Evolutionary conservation across 768 basidiomycete genomes (phyloP), one percentile per base, ranked within the genome.

Genomic region (Tricholomella constricta): DNA sequence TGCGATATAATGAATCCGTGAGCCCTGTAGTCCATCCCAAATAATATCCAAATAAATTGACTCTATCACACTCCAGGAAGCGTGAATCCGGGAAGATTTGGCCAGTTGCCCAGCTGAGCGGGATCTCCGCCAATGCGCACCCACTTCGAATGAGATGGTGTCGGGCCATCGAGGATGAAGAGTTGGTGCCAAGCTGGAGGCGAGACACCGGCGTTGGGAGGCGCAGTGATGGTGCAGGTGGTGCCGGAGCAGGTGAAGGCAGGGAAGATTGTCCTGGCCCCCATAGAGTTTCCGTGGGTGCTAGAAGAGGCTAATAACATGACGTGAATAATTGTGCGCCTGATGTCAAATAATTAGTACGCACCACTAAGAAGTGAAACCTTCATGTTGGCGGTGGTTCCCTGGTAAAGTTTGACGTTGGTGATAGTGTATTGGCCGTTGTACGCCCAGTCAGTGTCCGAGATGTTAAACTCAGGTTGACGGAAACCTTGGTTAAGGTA

Each of bases 41-140:
- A 56, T 25, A 45, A 58, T 45, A 22, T 32, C 25, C 23, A 54
- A 37, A 54, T 40, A 45, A 42, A 48, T 57, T 63, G 67, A 38
- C 19, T 26, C 23, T 22, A 26, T 71, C 58, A 81, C 34, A 89
- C 65, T 15, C 89, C 89, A 1, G 89, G 89, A 1, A 66, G 65
- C 2, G 78, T 82, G 63, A 91, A 91, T 48, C 85, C 89, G 25
- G 85, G 78, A 59, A 81, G 70, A 49, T 81, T 48, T 0, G 89
- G 89, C 89, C 89, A 92, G 57, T 86, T 83, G 0, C 89, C 89
- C 10, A 92, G 65, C 47, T 72, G 20, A 0, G 75, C 78, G 0
- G 89, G 89, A 63, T 92, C 91, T 1, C 87, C 88, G 17, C 90
- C 90, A 45, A 92, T 87, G 23, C 89, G 81, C 11, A 93, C 80